Conservation (phyloP, 345 rosid genomes). For the Ceriops zippeliana region DNA sequence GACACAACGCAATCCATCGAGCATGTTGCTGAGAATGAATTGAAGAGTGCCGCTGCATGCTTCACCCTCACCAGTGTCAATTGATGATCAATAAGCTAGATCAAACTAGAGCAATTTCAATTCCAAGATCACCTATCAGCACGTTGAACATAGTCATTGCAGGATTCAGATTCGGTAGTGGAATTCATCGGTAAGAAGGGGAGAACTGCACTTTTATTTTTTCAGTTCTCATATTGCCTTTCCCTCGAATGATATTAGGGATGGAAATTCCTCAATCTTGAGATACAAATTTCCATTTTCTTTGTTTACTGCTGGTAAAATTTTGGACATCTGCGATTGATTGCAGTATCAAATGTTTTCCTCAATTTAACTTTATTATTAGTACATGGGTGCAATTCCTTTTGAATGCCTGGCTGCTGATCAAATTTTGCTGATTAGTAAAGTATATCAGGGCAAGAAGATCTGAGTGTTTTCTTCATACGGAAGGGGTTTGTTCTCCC, state of each 20-base stretch:
- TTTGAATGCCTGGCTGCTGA: not conserved
- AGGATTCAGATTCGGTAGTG: not conserved
- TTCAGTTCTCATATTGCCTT: not conserved
- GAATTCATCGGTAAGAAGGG: not conserved
- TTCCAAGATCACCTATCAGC: not conserved
- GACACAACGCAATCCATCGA: constrained; percentile 45
- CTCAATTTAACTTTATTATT: not conserved
- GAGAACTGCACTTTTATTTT: not conserved
- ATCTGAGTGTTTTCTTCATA: too few relatives aligned
- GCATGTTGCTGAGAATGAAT: constrained; percentile 58
- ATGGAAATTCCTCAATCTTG: constrained; percentile 12
- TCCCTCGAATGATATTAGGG: not conserved
- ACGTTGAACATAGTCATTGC: too few relatives aligned
- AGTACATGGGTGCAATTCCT: not conserved
- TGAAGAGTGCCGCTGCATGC: constrained; percentile 84
- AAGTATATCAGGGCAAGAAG: too few relatives aligned
- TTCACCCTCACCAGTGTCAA: constrained; percentile 79
- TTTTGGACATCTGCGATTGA: not conserved
- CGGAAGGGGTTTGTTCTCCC: too few relatives aligned
- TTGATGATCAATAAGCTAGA: constrained; percentile 22
- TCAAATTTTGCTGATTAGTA: not conserved
- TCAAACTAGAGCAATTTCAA: constrained; percentile 8
- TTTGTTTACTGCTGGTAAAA: not conserved
- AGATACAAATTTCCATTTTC: not conserved
- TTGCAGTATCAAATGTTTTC: not conserved